Base-by-base conservation (phyloP, 176 grass and related monocot species). In the Thalia dealbata region DNA sequence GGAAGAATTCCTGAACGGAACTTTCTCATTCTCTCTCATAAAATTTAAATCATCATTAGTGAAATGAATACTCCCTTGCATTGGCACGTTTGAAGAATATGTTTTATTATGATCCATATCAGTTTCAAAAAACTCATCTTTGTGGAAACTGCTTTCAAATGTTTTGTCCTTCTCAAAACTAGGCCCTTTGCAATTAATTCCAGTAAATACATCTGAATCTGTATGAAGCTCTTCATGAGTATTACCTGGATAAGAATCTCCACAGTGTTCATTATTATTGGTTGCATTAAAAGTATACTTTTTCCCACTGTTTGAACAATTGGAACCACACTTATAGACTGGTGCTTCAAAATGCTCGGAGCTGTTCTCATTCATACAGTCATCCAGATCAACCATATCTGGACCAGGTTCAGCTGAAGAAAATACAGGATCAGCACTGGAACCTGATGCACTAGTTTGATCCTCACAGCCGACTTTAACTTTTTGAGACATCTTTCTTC, bases 371-470 rank as follows among this genome's bases (percentile, higher is more conserved):
- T 79, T 64, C 15, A 77, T 13, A 78, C 43, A 27, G 45, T 12
- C 52, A 29, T 75, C 56, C 0, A 68, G n/a, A 66, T 64, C 42
- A 70, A 48, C 74, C 66, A 22, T 28, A 52, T 81, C 43, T 30
- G 45, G 59, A 0, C 3, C 14, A 65, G 51, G 72, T 24, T 60
- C 60, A 74, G 19, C 12, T 3, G 58, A 35, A 7, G 61, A 59
- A 52, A 71, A 74, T 18, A 83, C 75, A 22, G 76, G 78, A 78
- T 80, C 80, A 23, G 66, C 52, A 59, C 66, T 73, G 44, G 89
- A 88, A 61, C 78, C 0, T 1, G 72, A 88, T 68, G 70, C 74
- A 81, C 61, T 83, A 73, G 50, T 24, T 59, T 62, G 50, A 78
- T 65, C 76, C 58, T 75, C 66, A 30, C 50, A 79, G 16, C 38